A percentile compares a stretch with the other conserved stretches of the same genome.
phyloP scores from a whole-genome alignment of 768 basidiomycete genomes.

The Amylocystis lapponica region DNA sequence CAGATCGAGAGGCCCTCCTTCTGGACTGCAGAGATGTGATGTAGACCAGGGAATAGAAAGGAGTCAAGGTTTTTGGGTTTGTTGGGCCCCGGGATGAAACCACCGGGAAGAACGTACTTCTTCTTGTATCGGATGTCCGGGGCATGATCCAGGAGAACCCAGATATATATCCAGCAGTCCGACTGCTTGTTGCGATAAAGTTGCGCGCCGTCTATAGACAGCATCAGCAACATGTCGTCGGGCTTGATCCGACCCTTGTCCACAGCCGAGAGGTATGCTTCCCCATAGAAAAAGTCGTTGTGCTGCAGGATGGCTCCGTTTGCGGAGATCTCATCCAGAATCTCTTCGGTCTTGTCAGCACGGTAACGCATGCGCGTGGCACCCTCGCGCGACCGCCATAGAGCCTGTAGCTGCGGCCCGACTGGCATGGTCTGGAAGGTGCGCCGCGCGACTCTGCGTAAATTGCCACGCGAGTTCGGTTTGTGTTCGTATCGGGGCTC shows the following conservation, averaged over 20 bases:
- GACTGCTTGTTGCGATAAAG: constrained; percentile 27
- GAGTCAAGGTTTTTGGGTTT: constrained; percentile 28
- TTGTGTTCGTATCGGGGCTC: constrained; percentile 24
- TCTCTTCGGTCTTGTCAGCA: neutral
- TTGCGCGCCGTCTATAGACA: constrained; percentile 25
- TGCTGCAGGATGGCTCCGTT: constrained; percentile 17
- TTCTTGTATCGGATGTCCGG: constrained; percentile 27
- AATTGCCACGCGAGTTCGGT: neutral
- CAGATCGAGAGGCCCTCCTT: constrained; percentile 23
- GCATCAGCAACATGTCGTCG: constrained; percentile 18
- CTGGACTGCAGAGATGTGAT: constrained; percentile 24
- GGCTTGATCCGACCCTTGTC: constrained; percentile 14
- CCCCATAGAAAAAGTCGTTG: constrained; percentile 16
- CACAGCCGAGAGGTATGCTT: constrained; percentile 24
- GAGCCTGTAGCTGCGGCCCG: constrained; percentile 39
- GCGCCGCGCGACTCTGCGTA: constrained; percentile 23
- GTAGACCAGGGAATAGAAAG: constrained; percentile 25
- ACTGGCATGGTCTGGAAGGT: constrained; percentile 34
- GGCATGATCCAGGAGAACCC: constrained; percentile 19
- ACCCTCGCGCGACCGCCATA: constrained; percentile 14
- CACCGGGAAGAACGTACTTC: constrained; percentile 23
- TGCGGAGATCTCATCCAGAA: neutral
- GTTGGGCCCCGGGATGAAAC: constrained; percentile 25
- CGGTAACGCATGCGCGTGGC: constrained; percentile 2
- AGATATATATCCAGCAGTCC: constrained; percentile 30